Evolutionary conservation across 2,329 filamentous ascomycete genomes (phyloP).

Genomic region (Plenodomus biglobosus): DNA sequence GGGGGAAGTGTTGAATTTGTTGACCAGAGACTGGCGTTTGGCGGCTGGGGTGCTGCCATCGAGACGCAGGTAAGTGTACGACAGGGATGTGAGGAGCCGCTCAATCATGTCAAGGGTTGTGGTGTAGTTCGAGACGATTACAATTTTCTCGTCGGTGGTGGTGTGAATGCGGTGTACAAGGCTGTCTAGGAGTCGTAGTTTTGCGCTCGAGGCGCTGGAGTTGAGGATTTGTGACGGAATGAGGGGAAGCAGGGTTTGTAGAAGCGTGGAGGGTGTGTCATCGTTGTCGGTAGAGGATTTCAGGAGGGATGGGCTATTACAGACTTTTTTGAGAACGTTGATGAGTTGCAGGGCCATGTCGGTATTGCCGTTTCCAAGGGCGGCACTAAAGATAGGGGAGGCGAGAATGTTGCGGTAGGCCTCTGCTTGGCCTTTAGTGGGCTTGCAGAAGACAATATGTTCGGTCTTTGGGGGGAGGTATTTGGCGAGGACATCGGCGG

Average conservation of each 20-base stretch:
- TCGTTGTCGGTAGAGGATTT: constrained; percentile 54
- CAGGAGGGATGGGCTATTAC: constrained; percentile 69
- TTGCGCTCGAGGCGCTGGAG: constrained; percentile 62
- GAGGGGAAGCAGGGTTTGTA: constrained; percentile 49
- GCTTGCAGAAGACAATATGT: constrained; percentile 66
- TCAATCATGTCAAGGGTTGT: constrained; percentile 69
- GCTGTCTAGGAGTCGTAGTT: constrained; percentile 67
- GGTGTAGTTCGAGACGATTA: constrained; percentile 76
- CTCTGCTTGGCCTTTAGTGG: constrained; percentile 61
- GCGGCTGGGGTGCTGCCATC: constrained; percentile 66
- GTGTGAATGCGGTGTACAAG: constrained; percentile 63
- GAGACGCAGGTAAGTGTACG: constrained; percentile 65
- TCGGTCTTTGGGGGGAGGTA: constrained; percentile 69
- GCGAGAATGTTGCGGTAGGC: constrained; percentile 66
- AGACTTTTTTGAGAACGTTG: constrained; percentile 72
- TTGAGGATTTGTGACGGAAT: constrained; percentile 60
- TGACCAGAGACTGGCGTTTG: constrained; percentile 68
- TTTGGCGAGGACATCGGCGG: constrained; percentile 65
- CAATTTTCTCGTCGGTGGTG: constrained; percentile 68
- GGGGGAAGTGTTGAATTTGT: constrained; percentile 66
- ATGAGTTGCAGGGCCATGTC: constrained; percentile 69
- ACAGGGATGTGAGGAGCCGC: constrained; percentile 61
- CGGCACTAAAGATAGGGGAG: constrained; percentile 64
- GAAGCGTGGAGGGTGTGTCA: constrained; percentile 51
- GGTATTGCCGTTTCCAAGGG: constrained; percentile 63